A percentile compares a stretch with the other conserved stretches of the same genome.
These are phyloP conservation scores for Pseudofabraea citricarpa DNA, from an alignment of 2,329 filamentous ascomycete genomes.

Conservation along the genomic window DNA sequence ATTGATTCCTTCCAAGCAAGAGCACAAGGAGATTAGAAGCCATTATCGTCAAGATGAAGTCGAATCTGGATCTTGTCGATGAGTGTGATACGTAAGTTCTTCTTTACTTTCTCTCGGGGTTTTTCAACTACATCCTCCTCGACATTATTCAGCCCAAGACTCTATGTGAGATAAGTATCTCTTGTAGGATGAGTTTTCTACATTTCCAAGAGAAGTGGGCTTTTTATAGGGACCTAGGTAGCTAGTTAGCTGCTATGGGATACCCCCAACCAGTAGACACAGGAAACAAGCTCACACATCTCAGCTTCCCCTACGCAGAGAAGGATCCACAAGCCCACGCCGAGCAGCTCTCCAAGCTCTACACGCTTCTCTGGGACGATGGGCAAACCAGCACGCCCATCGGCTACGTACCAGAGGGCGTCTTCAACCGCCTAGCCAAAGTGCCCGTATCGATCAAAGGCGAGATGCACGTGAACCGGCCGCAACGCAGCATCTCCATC, in stretches of 20 bases:
- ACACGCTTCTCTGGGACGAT: slow-evolving; percentile 59
- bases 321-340: slow-evolving; percentile 52
- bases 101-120: slow-evolving; percentile 3
- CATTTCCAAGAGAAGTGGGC: not conserved
- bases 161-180: too few relatives aligned
- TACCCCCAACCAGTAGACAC: too few relatives aligned
- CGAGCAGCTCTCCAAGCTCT: slow-evolving; percentile 55
- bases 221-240: not conserved
- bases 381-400: slow-evolving; percentile 59
- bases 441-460: slow-evolving; percentile 48
- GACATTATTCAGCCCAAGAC: too few relatives aligned
- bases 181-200: not conserved
- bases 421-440: slow-evolving; percentile 43
- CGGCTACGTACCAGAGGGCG: slow-evolving; percentile 51
- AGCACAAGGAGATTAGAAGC: too few relatives aligned
- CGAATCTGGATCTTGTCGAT: slow-evolving; percentile 47
- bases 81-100: slow-evolving; percentile 49
- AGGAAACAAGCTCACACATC: too few relatives aligned
- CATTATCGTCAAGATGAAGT: slow-evolving; percentile 15
- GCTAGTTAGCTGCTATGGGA: too few relatives aligned
- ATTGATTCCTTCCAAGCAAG: too few relatives aligned
- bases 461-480: slow-evolving; percentile 55
- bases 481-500: slow-evolving; percentile 58
- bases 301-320: slow-evolving; percentile 73
- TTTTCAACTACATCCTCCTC: not conserved